Base-by-base conservation (phyloP, 2,329 filamentous ascomycete species). In the Pseudocercospora fuligena region DNA sequence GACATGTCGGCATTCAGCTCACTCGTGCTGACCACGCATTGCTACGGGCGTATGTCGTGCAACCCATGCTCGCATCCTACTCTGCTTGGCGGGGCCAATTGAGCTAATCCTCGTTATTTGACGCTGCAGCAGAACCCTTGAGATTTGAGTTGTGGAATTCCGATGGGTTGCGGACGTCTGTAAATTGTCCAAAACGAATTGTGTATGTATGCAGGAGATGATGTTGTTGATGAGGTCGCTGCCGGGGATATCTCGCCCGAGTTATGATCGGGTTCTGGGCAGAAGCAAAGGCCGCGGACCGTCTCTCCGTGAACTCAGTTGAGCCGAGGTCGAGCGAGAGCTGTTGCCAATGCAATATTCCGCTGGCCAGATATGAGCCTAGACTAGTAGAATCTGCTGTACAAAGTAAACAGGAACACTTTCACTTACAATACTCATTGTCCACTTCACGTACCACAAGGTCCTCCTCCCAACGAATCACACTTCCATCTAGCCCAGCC, bases 291-390 rank as follows among this genome's bases (percentile, higher is more conserved):
- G 51, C 16, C 19, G 47, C 23, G 27, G 51, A 27, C 51, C 51
- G 51, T 9, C 12, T 16, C 7, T 16, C 27, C 27, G 51, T 31
- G 51, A 33, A 56, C 51, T 56, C 51, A 7, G 27, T 56, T 56
- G 51, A 56, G 23, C 51, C 27, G 23, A 27, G 51, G 23, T 29
- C 51, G 27, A 27, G 2, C 11, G 27, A 25, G 23, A 56, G 27
- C 51, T 56, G 51, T 56, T 31, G 51, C 51, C 51, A 56, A 56
- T 56, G 51, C 51, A 56, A 56, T 56, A 29, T 27, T 56, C 27
- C 51, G 47, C 19, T 49, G 19, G 43, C n/a, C 46, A 49, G 46
- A 49, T 23, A 21, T 49, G 43, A 19, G 43, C 43, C 43, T 47
- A 12, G 43, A 47, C 31, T 33, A 47, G 14, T 47, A 47, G 46